Percentiles rank a stretch among this genome's conserved stretches.
Conservation (phyloP, 1,284 basidiomycete species). For the Entoloma clypeatum region DNA sequence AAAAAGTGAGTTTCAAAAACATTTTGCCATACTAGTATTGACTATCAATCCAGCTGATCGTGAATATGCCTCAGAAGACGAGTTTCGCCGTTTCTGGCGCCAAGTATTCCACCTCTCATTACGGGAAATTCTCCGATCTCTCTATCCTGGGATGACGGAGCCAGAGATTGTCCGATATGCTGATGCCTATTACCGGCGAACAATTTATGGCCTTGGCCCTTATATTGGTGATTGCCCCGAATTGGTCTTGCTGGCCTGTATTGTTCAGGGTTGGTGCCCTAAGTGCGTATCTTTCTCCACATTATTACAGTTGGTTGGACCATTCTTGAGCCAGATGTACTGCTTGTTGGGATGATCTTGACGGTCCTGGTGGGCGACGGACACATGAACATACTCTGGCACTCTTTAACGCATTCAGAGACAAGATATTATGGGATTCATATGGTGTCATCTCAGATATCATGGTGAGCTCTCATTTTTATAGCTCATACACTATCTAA, state of each 20-base stretch:
- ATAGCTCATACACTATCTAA: background rate
- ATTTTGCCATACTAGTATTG: background rate
- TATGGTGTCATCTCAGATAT: conserved; percentile 19
- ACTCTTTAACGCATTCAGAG: background rate
- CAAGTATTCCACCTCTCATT: background rate
- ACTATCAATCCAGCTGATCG: background rate
- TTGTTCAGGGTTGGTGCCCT: conserved; percentile 3
- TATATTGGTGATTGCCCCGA: conserved; percentile 24
- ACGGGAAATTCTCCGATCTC: too few relatives aligned
- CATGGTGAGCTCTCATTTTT: conserved; percentile 8
- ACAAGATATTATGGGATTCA: conserved; percentile 8
- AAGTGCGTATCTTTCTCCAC: background rate
- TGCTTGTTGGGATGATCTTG: conserved; percentile 7
- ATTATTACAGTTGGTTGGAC: background rate
- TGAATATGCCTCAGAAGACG: background rate
- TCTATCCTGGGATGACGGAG: conserved; percentile 18
- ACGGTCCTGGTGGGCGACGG: conserved; percentile 3
- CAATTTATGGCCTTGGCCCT: conserved; percentile 22
- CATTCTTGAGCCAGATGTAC: conserved; percentile 13
- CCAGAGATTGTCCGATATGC: conserved; percentile 19
- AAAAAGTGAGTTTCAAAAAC: too few relatives aligned
- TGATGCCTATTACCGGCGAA: conserved; percentile 22
- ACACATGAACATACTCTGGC: conserved; percentile 1
- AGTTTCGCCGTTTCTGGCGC: background rate
- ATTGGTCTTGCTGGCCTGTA: background rate